Percentiles rank a stretch among this genome's conserved stretches.
phyloP scores from a whole-genome alignment of 2,329 filamentous ascomycete genomes.

The Aspergillus sp. region DNA sequence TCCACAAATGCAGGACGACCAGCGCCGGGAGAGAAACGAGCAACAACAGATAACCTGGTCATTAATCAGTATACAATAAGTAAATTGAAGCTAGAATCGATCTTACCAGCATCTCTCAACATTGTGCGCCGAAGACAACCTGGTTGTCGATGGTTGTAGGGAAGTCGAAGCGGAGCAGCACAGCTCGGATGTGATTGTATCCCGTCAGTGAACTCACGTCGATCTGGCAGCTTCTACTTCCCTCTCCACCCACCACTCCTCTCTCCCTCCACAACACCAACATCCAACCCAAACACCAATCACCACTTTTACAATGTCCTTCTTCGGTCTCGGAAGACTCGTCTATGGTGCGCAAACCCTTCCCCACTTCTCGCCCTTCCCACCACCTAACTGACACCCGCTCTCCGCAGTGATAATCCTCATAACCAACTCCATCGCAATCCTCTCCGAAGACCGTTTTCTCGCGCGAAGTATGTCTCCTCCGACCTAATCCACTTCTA shows the following conservation, averaged over 20 bases:
- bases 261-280: neutral
- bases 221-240: conserved; percentile 14
- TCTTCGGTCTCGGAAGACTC: conserved; percentile 69
- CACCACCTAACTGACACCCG: neutral
- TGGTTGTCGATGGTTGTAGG: neutral
- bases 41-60: conserved; percentile 23
- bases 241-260: conserved; percentile 2
- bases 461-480: conserved; percentile 67
- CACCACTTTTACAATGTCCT: conserved; percentile 57
- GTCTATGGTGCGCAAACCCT: conserved; percentile 61
- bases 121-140: conserved; percentile 13
- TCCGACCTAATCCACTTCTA: neutral
- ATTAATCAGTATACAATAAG: neutral
- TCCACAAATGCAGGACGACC: conserved; percentile 67
- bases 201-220: conserved; percentile 7
- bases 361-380: conserved; percentile 3
- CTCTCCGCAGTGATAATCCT: conserved; percentile 68
- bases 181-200: neutral
- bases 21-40: conserved; percentile 60
- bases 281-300: neutral
- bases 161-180: neutral
- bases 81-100: neutral
- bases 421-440: conserved; percentile 87
- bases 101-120: conserved; percentile 25
- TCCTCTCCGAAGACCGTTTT: conserved; percentile 93